These are phyloP conservation scores for Claviceps fusiformis DNA, from an alignment of 2,329 filamentous ascomycete genomes.

Conservation along the genomic window DNA sequence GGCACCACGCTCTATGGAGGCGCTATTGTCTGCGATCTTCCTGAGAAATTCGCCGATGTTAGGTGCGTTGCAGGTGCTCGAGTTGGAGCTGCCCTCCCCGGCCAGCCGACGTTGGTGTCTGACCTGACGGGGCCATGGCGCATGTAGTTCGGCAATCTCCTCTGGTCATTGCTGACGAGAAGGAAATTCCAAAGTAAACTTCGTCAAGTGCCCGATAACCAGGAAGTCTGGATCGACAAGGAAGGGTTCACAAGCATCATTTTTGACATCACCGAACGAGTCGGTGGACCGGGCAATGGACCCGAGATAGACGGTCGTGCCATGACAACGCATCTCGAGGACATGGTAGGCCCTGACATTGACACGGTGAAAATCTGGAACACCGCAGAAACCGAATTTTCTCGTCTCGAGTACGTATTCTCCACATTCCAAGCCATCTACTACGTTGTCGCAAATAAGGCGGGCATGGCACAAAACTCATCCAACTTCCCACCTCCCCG, in stretches of 20 bases:
- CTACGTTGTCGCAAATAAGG: neutral
- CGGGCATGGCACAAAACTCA: neutral
- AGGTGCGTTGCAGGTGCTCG: slow-evolving; percentile 34
- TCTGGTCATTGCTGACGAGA: neutral
- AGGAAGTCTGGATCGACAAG: slow-evolving; percentile 82
- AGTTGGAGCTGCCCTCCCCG: slow-evolving; percentile 10
- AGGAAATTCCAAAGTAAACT: slow-evolving; percentile 37
- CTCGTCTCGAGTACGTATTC: slow-evolving; percentile 34
- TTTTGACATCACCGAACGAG: slow-evolving; percentile 78
- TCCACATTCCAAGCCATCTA: neutral
- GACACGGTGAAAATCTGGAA: slow-evolving; percentile 55
- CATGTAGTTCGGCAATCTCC: neutral
- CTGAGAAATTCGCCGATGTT: slow-evolving; percentile 55
- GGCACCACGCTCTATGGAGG: slow-evolving; percentile 56
- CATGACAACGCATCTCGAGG: slow-evolving; percentile 53
- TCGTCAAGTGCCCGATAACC: slow-evolving; percentile 69
- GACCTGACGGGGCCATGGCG: neutral
- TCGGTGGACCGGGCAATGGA: slow-evolving; percentile 39
- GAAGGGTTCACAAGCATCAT: slow-evolving; percentile 78
- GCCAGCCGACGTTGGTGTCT: neutral
- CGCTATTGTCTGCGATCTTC: slow-evolving; percentile 56
- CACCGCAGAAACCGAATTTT: slow-evolving; percentile 46
- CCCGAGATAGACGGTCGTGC: slow-evolving; percentile 57
- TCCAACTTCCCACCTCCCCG: neutral
- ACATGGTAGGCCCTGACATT: slow-evolving; percentile 51